Percentiles rank a stretch among this genome's conserved stretches.
These are phyloP conservation scores for Ceratocystis destructans DNA, from an alignment of 2,329 filamentous ascomycete species.

Conservation along the genomic window DNA sequence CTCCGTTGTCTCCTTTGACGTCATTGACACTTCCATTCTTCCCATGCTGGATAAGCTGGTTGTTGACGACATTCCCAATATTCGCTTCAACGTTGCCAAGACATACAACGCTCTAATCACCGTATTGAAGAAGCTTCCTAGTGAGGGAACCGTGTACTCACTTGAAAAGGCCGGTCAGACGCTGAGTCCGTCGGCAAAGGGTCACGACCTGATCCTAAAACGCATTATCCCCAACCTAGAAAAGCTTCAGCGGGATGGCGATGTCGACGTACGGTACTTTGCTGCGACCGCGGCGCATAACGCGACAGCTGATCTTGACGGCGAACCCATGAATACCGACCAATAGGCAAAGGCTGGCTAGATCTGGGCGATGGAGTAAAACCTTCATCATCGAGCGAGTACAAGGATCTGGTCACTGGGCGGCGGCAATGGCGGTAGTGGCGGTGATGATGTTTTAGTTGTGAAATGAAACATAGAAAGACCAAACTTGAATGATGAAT, in stretches of 20 bases:
- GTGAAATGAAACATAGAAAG: constrained; percentile 6
- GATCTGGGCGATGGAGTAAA: neutral
- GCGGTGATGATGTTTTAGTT: neutral
- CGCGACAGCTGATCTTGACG: constrained; percentile 32
- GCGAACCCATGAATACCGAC: constrained; percentile 51
- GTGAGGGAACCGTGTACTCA: constrained; percentile 71
- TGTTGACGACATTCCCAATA: constrained; percentile 91
- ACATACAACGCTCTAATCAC: constrained; percentile 84
- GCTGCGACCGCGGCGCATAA: constrained; percentile 72
- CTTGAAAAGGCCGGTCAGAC: constrained; percentile 63
- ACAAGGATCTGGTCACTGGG: constrained; percentile 22
- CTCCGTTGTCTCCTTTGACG: constrained; percentile 80
- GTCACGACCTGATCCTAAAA: constrained; percentile 69
- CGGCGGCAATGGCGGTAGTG: neutral
- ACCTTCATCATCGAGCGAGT: constrained; percentile 21
- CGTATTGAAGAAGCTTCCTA: constrained; percentile 80
- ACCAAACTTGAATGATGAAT: constrained; percentile 8
- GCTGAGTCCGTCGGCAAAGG: constrained; percentile 52
- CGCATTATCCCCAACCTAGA: constrained; percentile 79
- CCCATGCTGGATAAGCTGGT: constrained; percentile 94
- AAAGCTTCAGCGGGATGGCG: constrained; percentile 92
- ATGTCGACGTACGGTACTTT: constrained; percentile 97
- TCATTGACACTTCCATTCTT: constrained; percentile 84
- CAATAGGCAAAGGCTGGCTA: constrained; percentile 35
- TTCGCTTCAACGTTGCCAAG: constrained; percentile 98